These are phyloP conservation scores for Eucalyptus polybractea DNA, from an alignment of 345 rosid species.

Conservation along the genomic window DNA sequence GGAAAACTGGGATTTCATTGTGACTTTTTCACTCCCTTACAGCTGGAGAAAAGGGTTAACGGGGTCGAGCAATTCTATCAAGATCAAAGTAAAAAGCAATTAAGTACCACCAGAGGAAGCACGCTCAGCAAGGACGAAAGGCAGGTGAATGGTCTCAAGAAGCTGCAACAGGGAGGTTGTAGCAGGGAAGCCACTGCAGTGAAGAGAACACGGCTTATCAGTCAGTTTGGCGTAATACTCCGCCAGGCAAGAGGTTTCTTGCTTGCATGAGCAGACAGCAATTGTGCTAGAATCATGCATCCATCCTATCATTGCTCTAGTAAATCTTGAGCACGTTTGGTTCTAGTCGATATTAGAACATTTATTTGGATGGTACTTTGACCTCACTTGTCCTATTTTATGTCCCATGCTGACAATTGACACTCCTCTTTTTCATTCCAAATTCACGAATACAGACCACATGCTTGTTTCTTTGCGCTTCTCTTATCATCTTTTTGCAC, in stretches of 20 bases:
- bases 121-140: constrained; percentile 37
- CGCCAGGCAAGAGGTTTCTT: constrained; percentile 23
- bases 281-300: neutral
- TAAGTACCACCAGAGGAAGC: constrained; percentile 25
- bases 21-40: neutral
- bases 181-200: constrained; percentile 62
- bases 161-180: constrained; percentile 50
- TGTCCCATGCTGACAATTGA: neutral
- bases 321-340: neutral
- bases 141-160: constrained; percentile 30
- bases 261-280: neutral
- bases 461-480: neutral
- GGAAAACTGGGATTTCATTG: neutral
- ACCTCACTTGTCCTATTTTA: neutral
- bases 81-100: constrained; percentile 15
- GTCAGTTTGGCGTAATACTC: constrained; percentile 58
- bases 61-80: constrained; percentile 57
- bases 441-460: neutral
- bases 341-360: neutral
- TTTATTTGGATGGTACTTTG: neutral
- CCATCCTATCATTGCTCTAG: neutral
- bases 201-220: constrained; percentile 76
- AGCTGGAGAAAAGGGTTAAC: constrained; percentile 64
- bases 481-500: neutral
- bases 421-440: neutral